Evolutionary conservation across 352 stramenopile genomes (phyloP).

Genomic region (Phytophthora pinifolia): DNA sequence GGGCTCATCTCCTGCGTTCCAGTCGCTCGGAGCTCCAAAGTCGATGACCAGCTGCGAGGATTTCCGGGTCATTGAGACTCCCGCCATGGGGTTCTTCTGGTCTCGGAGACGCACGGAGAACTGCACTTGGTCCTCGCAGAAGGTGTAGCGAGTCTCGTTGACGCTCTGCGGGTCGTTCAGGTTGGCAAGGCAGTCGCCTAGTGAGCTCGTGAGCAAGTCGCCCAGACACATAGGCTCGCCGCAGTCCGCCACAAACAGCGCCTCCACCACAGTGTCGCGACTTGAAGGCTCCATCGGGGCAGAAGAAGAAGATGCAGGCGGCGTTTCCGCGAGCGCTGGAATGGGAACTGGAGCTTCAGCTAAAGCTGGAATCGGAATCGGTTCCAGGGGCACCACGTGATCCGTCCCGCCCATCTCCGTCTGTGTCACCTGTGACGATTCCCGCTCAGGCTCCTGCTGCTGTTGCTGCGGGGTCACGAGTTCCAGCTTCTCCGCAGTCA

Average conservation of each 20-base stretch:
- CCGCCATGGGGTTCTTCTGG: conserved; percentile 17
- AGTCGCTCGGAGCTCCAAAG: conserved; percentile 54
- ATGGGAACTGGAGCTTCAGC: too few relatives aligned
- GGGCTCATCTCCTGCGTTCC: conserved; percentile 31
- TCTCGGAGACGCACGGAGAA: conserved; percentile 15
- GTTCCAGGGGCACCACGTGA: too few relatives aligned
- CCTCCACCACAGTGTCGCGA: not conserved
- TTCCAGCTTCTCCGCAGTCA: not conserved
- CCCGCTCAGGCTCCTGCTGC: too few relatives aligned
- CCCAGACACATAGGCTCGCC: conserved; percentile 10
- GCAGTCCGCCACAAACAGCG: conserved; percentile 12
- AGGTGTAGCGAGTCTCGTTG: conserved; percentile 14
- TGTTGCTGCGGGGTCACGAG: too few relatives aligned
- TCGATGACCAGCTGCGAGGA: conserved; percentile 42
- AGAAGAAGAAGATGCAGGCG: too few relatives aligned
- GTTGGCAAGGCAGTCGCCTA: conserved; percentile 1
- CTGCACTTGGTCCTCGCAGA: conserved; percentile 21
- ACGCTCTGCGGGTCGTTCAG: conserved; percentile 16
- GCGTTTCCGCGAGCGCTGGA: too few relatives aligned
- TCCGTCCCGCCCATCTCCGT: too few relatives aligned
- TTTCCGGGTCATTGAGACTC: conserved; percentile 22
- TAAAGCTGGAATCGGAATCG: too few relatives aligned
- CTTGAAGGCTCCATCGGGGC: too few relatives aligned
- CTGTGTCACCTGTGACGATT: too few relatives aligned
- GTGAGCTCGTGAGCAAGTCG: conserved; percentile 17